These are phyloP conservation scores for Jatropha curcas DNA, from an alignment of 345 rosid species.

Conservation along the genomic window DNA sequence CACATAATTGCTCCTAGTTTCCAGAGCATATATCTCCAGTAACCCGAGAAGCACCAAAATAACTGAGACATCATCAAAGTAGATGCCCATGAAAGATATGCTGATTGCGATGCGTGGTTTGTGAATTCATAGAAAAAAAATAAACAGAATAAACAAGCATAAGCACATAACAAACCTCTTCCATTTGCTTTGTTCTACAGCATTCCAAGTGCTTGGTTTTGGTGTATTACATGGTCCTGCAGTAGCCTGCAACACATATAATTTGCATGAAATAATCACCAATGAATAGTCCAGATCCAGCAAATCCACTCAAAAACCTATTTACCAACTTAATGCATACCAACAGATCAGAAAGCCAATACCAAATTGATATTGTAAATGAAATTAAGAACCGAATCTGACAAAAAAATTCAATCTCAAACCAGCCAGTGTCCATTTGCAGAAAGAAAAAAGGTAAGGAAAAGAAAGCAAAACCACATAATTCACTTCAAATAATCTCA, in stretches of 20 bases:
- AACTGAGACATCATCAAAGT: not conserved
- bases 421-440: not conserved
- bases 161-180: conserved; percentile 65
- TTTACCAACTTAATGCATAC: not conserved
- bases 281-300: not conserved
- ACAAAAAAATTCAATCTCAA: not conserved
- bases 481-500: not conserved
- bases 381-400: not conserved
- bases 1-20: not conserved
- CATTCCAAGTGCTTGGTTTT: conserved; percentile 94
- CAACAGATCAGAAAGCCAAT: not conserved
- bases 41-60: not conserved
- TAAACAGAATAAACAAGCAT: not conserved
- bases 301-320: not conserved
- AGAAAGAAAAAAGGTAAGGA: not conserved
- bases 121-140: too few species aligned
- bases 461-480: not conserved
- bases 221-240: conserved; percentile 84
- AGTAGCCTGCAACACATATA: conserved; percentile 69
- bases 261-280: not conserved
- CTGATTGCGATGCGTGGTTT: not conserved
- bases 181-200: conserved; percentile 96
- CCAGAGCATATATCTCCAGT: not conserved
- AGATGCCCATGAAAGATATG: not conserved
- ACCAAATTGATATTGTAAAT: not conserved